Evolutionary conservation across 768 basidiomycete species (phyloP), one percentile per base, ranked within the genome.

Genomic region (Leccinellum albellum): DNA sequence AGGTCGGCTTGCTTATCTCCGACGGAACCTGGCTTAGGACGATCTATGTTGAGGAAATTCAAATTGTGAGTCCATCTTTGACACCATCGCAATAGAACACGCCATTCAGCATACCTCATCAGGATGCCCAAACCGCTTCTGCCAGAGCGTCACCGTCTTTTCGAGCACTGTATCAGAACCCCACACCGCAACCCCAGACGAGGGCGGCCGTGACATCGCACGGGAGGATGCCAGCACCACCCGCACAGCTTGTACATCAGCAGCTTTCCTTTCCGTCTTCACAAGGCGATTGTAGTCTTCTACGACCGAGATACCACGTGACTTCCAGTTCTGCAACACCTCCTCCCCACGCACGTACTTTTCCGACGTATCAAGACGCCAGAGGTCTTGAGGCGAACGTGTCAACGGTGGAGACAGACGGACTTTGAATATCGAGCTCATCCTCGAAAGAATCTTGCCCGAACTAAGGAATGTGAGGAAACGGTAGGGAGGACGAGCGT

Each of bases 261-360:
- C 93, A 12, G 90, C 83, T 37, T 85, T 80, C 35, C 79, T 77
- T 69, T 93, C 90, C 50, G 84, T 88, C 44, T 78, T 80, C 14
- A 87, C 78, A n/a, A 93, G 74, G 56, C 86, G 81, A 49, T 78
- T 77, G 67, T 91, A 89, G 67, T 98, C 96, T 61, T 96, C 87
- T 26, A 99, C 88, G 10, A 94, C 86, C 1, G 88, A 87, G 26
- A 98, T 81, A 9, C 95, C 92, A 46, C 95, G 82, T 45, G 95
- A 86, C 63, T 85, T 89, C 95, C 96, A 98, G 20, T 79, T 71
- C 6, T 81, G 85, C 28, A 98, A 78, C 4, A 79, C 72, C 65
- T 98, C 95, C 70, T 98, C 95, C 8, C 96, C 96, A 46, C 87
- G 82, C 0, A 99, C 94, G 72, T 95, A 98, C 70, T 94, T 95